These are phyloP conservation scores for Tolypocladium tropicale DNA, from an alignment of 2,329 filamentous ascomycete genomes.

Conservation along the genomic window DNA sequence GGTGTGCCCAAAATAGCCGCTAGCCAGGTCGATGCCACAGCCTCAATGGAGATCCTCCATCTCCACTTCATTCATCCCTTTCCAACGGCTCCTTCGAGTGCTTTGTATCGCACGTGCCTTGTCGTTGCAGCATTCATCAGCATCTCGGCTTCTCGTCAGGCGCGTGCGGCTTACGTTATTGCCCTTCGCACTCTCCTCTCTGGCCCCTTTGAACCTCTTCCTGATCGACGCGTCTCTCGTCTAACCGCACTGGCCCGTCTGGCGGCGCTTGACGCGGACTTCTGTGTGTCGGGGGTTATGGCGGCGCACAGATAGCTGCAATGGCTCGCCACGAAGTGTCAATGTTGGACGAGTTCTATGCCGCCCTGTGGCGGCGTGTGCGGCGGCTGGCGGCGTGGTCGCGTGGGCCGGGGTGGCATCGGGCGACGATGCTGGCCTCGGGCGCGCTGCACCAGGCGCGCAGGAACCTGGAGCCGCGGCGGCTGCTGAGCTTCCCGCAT, in stretches of 20 bases:
- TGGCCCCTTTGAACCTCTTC: neutral
- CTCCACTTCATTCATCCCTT: neutral
- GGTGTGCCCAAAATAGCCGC: neutral
- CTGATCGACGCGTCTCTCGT: neutral
- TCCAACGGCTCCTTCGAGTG: no score
- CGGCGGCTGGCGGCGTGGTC: conserved; percentile 29
- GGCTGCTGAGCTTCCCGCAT: conserved; percentile 55
- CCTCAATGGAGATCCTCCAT: neutral
- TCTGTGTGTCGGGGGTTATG: neutral
- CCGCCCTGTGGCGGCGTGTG: conserved; percentile 12
- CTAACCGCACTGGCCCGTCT: neutral
- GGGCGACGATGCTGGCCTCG: conserved; percentile 19
- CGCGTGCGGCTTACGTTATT: neutral
- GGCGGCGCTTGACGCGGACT: neutral
- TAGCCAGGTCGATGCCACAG: neutral
- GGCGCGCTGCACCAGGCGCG: conserved; percentile 16
- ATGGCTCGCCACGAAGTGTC: conserved; percentile 10
- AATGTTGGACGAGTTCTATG: conserved; percentile 11
- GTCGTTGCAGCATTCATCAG: neutral
- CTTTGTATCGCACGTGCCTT: no score
- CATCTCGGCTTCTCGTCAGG: neutral
- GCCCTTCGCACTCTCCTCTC: neutral
- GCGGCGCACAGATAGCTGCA: neutral
- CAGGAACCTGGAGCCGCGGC: conserved; percentile 36
- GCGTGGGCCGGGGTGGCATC: conserved; percentile 27